Conservation (phyloP, 2,329 filamentous ascomycete genomes). For the Phoma herbarum region DNA sequence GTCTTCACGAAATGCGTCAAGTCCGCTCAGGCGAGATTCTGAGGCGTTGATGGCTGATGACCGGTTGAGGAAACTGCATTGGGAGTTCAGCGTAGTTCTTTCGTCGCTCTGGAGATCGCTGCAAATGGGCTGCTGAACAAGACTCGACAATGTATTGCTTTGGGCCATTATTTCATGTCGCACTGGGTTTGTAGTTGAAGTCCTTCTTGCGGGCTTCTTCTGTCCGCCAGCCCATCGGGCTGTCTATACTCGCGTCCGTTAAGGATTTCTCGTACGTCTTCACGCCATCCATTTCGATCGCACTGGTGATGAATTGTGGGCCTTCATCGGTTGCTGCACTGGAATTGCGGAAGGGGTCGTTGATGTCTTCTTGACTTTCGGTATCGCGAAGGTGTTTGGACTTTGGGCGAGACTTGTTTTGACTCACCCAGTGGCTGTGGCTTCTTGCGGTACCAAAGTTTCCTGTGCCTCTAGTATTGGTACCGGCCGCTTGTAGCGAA, state of each 20-base stretch:
- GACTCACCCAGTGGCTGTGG: conserved; percentile 25
- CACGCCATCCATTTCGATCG: conserved; percentile 36
- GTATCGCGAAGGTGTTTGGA: conserved; percentile 29
- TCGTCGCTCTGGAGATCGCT: conserved; percentile 18
- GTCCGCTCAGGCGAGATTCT: conserved; percentile 1
- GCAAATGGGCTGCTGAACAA: conserved; percentile 16
- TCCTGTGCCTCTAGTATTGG: conserved; percentile 10
- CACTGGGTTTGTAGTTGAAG: conserved; percentile 23
- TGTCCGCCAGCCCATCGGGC: conserved; percentile 24
- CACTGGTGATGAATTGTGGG: conserved; percentile 37
- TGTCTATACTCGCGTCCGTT: conserved; percentile 22
- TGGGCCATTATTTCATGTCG: conserved; percentile 17
- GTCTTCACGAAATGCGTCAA: background rate
- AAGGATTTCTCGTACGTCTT: conserved; percentile 24
- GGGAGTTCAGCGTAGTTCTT: conserved; percentile 10
- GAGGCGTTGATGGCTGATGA: conserved; percentile 4
- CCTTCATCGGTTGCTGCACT: conserved; percentile 20
- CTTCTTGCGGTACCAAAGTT: conserved; percentile 13
- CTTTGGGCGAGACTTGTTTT: conserved; percentile 20
- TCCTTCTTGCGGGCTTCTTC: conserved; percentile 23
- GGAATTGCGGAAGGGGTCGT: conserved; percentile 28
- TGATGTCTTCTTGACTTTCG: conserved; percentile 37
- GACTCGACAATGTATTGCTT: conserved; percentile 18
- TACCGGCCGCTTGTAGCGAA: conserved; percentile 10
- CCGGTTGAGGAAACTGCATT: conserved; percentile 13